Conservation (phyloP, 345 rosid species). For the Gossypioides kirkii region DNA sequence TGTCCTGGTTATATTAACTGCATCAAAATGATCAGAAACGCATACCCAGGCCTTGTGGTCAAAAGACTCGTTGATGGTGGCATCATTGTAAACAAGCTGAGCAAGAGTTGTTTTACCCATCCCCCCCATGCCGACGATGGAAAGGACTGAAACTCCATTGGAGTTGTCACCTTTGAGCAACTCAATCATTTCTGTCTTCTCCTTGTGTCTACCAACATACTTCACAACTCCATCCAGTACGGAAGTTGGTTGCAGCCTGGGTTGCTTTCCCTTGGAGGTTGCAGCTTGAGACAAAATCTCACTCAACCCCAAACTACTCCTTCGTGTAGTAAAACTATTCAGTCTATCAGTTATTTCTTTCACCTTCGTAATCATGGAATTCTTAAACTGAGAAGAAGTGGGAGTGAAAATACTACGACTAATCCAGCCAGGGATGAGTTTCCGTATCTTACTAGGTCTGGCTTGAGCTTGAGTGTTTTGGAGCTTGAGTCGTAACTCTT, state of each 20-base stretch:
- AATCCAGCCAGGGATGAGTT: too few relatives aligned
- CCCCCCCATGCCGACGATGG: neutral
- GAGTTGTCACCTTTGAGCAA: neutral
- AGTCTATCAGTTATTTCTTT: too few relatives aligned
- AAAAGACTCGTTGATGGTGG: neutral
- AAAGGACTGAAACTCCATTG: neutral
- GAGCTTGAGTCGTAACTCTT: too few relatives aligned
- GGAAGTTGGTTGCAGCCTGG: neutral
- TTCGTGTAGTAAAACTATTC: too few relatives aligned
- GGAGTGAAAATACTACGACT: too few relatives aligned
- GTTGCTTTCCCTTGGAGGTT: neutral
- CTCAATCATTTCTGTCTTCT: neutral
- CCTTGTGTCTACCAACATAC: neutral
- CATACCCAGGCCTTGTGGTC: neutral
- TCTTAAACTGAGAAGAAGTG: too few relatives aligned
- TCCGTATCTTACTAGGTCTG: too few relatives aligned
- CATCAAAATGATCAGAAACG: neutral
- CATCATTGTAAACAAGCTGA: neutral
- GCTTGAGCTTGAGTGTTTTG: too few relatives aligned
- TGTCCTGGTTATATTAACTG: neutral
- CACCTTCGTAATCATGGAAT: too few relatives aligned
- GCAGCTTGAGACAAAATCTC: neutral
- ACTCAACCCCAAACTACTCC: neutral
- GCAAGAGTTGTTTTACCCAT: neutral
- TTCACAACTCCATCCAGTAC: neutral